These are phyloP conservation scores for Keithomyces neogunnii DNA, from an alignment of 2,329 filamentous ascomycete genomes.

Conservation along the genomic window DNA sequence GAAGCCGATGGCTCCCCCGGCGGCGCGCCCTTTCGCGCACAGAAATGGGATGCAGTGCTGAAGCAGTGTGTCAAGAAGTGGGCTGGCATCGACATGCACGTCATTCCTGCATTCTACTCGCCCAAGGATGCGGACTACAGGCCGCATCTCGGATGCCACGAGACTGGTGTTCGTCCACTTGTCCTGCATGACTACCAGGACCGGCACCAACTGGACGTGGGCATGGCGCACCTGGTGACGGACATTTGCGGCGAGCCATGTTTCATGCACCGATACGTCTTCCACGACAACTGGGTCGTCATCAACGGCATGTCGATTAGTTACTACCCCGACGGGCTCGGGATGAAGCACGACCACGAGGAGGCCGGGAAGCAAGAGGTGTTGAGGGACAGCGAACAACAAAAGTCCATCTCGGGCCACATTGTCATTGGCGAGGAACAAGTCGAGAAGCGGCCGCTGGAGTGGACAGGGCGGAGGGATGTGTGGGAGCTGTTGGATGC, in stretches of 20 bases:
- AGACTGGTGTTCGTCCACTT: slow-evolving; percentile 31
- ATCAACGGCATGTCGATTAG: slow-evolving; percentile 38
- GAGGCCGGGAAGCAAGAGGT: not conserved
- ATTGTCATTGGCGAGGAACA: slow-evolving; percentile 23
- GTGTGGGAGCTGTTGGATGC: slow-evolving; percentile 35
- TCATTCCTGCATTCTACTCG: slow-evolving; percentile 34
- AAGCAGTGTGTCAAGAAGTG: slow-evolving; percentile 29
- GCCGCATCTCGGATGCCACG: slow-evolving; percentile 22
- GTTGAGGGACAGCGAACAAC: slow-evolving; percentile 1
- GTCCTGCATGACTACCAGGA: slow-evolving; percentile 30
- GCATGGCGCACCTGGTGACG: slow-evolving; percentile 31
- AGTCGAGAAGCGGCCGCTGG: slow-evolving; percentile 21
- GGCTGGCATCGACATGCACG: slow-evolving; percentile 27
- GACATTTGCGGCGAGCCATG: slow-evolving; percentile 36
- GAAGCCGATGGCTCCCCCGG: slow-evolving; percentile 10
- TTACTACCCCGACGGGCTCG: slow-evolving; percentile 31
- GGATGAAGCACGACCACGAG: not conserved
- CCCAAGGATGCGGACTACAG: slow-evolving; percentile 25
- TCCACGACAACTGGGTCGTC: slow-evolving; percentile 37
- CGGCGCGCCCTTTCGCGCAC: slow-evolving; percentile 10
- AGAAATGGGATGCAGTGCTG: slow-evolving; percentile 32
- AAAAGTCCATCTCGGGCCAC: slow-evolving; percentile 15
- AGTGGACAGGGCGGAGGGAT: slow-evolving; percentile 26
- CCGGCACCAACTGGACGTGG: slow-evolving; percentile 30
- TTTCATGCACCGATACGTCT: slow-evolving; percentile 38